These are phyloP conservation scores for Carex littledalei DNA, from an alignment of 176 grass and related monocot genomes.

Conservation along the genomic window DNA sequence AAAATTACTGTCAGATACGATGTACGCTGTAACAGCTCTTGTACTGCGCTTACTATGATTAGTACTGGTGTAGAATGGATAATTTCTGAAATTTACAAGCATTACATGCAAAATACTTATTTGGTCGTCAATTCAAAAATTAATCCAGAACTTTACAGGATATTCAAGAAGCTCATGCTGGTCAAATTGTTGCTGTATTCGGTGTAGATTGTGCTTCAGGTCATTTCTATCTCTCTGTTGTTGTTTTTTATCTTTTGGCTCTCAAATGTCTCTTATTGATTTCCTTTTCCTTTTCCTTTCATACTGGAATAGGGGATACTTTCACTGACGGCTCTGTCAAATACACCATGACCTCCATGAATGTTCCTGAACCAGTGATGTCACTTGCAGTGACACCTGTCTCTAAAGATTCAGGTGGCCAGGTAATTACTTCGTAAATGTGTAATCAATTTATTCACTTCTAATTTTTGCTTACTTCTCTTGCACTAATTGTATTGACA, in stretches of 20 bases:
- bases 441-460: constrained; percentile 19
- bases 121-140: neutral
- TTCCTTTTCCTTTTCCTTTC: neutral
- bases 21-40: neutral
- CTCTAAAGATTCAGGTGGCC: constrained; percentile 98
- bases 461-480: constrained; percentile 12
- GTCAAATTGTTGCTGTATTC: constrained; percentile 98
- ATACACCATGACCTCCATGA: constrained; percentile 99
- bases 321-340: constrained; percentile 92
- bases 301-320: constrained; percentile 72
- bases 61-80: neutral
- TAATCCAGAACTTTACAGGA: constrained; percentile 46
- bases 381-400: constrained; percentile 90
- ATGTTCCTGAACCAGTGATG: constrained; percentile 98
- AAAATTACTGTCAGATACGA: neutral
- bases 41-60: neutral
- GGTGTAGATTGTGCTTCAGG: constrained; percentile 96
- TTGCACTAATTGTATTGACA: neutral
- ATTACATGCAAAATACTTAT: neutral
- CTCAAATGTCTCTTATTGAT: neutral
- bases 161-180: constrained; percentile 96
- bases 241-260: neutral
- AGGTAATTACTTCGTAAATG: constrained; percentile 47
- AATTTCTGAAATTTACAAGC: neutral
- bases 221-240: constrained; percentile 14